Evolutionary conservation across 352 stramenopile genomes (phyloP).

Genomic region (Phytopythium montanum): DNA sequence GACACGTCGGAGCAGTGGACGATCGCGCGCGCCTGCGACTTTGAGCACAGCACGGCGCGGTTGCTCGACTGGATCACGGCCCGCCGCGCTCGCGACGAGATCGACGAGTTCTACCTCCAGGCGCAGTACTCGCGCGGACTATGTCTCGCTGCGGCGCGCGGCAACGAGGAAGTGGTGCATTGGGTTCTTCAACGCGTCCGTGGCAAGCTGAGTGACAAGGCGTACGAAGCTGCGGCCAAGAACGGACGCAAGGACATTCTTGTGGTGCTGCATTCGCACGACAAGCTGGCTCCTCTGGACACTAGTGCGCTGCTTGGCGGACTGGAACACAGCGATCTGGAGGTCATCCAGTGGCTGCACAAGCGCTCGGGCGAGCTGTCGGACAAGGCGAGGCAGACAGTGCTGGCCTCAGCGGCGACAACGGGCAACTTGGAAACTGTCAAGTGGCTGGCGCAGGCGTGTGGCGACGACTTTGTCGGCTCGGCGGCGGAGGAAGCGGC

Average conservation of each 20-base stretch:
- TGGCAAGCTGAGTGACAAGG: constrained; percentile 21
- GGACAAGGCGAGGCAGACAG: constrained; percentile 8
- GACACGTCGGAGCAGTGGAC: constrained; percentile 26
- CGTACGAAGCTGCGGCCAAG: constrained; percentile 13
- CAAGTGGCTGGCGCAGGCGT: constrained; percentile 15
- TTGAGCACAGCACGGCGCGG: constrained; percentile 7
- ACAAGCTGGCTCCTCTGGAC: constrained; percentile 12
- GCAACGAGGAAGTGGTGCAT: constrained; percentile 13
- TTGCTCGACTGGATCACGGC: constrained; percentile 4
- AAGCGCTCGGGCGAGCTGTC: constrained; percentile 11
- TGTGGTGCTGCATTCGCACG: constrained; percentile 16
- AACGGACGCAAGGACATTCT: constrained; percentile 16
- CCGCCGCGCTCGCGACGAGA: constrained; percentile 3
- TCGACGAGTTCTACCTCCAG: constrained; percentile 25
- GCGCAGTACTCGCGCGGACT: constrained; percentile 20
- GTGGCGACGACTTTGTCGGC: constrained; percentile 12
- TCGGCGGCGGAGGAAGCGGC: constrained; percentile 17
- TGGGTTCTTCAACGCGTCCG: constrained; percentile 18
- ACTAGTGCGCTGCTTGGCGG: constrained; percentile 14
- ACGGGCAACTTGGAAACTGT: constrained; percentile 13
- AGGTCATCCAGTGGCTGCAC: constrained; percentile 16
- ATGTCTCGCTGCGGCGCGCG: constrained; percentile 11
- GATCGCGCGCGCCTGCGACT: constrained; percentile 21
- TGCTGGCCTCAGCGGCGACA: constrained; percentile 15
- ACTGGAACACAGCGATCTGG: constrained; percentile 9